Evolutionary conservation across 2,329 filamentous ascomycete species (phyloP), one percentile per base, ranked within the genome.

Genomic region (Talaromyces albobiverticillius): DNA sequence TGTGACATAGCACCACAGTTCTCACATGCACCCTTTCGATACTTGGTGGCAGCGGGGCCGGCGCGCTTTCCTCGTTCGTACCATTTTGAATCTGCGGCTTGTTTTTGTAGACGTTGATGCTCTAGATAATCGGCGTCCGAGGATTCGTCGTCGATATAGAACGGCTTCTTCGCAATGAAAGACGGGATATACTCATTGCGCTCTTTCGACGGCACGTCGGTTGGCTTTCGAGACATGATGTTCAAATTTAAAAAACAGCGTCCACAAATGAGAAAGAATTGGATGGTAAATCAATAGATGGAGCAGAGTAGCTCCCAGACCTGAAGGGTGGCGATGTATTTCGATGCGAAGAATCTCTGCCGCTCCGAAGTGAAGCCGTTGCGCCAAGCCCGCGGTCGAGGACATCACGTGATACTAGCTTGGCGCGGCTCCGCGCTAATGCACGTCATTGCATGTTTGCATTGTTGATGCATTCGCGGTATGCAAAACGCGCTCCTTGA

Each of bases 1-100:
- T 99, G 94, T 60, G 89, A 91, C 89, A 97, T 95, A 55, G 91
- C 87, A 65, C 94, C 94, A 76, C 94, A 99, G 75, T 99, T 99
- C 74, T 97, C 93, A 76, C 94, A 99, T 51, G 94, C 93, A 67
- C 95, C 94, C 77, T 97, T 99, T 61, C 95, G 89, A 70, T 89
- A 99, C 69, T 96, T 99, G 61, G 94, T 99, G 48, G 93, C 91
- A 1, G 91, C 91, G 3, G 90, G 90, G 0, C 89, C 91, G 10
- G 83, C 75, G 68, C 90, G 93, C 74, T 88, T 88, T 50, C 91
- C 91, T 41, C 94, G 87, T 57, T 95, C 89, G 74, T 96, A 95
- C 93, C 92, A 96, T 84, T 89, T 87, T 25, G 89, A 86, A 43
- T 83, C 81, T 55, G 86, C 82, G 45, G 86, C 83, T 51, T 80